A percentile compares a stretch with the other conserved stretches of the same genome.
phyloP scores from a whole-genome alignment of 805 yeast species.

The Candida xiaguanensis region DNA sequence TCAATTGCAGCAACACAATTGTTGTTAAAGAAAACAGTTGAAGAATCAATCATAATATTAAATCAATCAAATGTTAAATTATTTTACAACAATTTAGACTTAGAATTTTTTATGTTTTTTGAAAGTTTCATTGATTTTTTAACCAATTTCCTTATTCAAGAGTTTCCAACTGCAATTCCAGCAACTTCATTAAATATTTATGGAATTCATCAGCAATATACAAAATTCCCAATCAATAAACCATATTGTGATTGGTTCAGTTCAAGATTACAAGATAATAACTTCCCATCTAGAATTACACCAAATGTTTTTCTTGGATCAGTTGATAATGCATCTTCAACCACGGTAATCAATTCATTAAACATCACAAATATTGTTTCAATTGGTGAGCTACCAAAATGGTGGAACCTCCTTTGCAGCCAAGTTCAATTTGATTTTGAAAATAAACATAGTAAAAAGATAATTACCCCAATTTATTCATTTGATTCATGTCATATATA shows the following conservation, averaged over 20 bases:
- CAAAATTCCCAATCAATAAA: conserved; percentile 5
- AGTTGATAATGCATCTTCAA: conserved; percentile 30
- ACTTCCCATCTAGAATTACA: conserved; percentile 31
- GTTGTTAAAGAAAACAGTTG: conserved; percentile 13
- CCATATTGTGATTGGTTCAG: conserved; percentile 31
- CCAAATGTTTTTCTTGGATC: conserved; percentile 31
- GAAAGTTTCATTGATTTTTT: conserved; percentile 26
- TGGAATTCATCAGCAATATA: conserved; percentile 5
- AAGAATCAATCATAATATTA: conserved; percentile 23
- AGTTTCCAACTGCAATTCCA: conserved; percentile 9
- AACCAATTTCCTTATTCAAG: conserved; percentile 1
- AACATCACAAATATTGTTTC: conserved; percentile 26
- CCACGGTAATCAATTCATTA: conserved; percentile 21
- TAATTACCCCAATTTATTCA: conserved; percentile 15
- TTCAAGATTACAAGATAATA: conserved; percentile 22
- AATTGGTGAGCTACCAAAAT: conserved; percentile 34
- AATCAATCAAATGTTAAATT: conserved; percentile 17
- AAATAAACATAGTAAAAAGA: background rate
- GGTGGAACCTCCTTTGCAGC: conserved; percentile 20
- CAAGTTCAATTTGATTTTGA: conserved; percentile 15
- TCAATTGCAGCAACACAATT: conserved; percentile 14
- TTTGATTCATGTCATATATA: conserved; percentile 19
- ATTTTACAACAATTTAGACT: conserved; percentile 28
- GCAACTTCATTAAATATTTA: conserved; percentile 4
- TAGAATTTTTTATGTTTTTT: conserved; percentile 23